These are phyloP conservation scores for Combretum micranthum DNA, from an alignment of 345 rosid species.

Conservation along the genomic window DNA sequence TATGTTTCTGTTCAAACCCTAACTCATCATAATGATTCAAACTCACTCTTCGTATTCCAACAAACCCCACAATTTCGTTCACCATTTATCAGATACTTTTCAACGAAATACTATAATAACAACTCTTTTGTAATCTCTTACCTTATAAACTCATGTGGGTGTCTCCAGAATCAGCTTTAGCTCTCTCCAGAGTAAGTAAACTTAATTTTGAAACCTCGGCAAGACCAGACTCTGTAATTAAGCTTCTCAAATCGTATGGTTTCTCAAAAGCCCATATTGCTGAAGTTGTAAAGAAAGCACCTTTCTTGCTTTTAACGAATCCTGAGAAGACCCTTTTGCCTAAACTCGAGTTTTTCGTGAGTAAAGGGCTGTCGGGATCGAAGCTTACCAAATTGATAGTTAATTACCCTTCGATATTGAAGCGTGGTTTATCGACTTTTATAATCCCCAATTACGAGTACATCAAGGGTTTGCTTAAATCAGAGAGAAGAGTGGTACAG, in stretches of 20 bases:
- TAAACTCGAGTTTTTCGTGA: conserved; percentile 27
- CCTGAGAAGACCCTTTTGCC: conserved; percentile 27
- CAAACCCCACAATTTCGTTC: too few relatives aligned
- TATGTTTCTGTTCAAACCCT: too few relatives aligned
- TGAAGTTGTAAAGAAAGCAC: conserved; percentile 2
- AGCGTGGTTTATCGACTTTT: conserved; percentile 18
- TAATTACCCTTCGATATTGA: background rate
- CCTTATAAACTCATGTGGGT: conserved; percentile 25
- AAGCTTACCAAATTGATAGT: conserved; percentile 8
- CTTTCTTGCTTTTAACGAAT: background rate
- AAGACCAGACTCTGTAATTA: conserved; percentile 12
- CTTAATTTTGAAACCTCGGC: conserved; percentile 12
- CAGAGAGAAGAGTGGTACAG: conserved; percentile 6
- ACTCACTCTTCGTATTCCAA: too few relatives aligned
- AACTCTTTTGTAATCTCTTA: conserved; percentile 25
- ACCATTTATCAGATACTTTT: too few relatives aligned
- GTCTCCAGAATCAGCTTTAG: conserved; percentile 18
- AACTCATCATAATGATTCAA: too few relatives aligned
- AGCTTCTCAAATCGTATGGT: conserved; percentile 13
- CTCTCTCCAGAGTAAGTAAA: conserved; percentile 3
- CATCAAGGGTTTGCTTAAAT: conserved; percentile 9
- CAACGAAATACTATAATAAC: background rate
- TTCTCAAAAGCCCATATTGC: conserved; percentile 23
- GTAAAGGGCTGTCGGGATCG: conserved; percentile 19
- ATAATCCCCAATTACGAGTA: conserved; percentile 19